These are phyloP conservation scores for Rhodotorula babjevae DNA, from an alignment of 768 basidiomycete species.

Conservation along the genomic window DNA sequence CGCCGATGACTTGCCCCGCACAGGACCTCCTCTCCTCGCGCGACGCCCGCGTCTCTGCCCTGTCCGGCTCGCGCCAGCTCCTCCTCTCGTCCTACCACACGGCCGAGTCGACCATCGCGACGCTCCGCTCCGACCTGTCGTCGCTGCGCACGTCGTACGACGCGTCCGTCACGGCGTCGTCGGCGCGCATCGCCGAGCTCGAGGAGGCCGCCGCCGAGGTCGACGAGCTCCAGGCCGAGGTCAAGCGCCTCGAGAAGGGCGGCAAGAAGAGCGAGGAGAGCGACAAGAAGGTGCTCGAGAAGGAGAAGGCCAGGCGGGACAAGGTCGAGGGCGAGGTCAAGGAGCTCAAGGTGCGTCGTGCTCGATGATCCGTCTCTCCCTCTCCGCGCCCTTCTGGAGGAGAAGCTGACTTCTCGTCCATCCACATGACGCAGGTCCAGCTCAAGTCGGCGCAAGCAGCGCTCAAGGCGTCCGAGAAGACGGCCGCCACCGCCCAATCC, in stretches of 20 bases:
- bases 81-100: slow-evolving; percentile 27
- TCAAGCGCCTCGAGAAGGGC: slow-evolving; percentile 3
- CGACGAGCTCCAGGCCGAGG: slow-evolving; percentile 2
- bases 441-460: slow-evolving; percentile 21
- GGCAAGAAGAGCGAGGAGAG: slow-evolving; percentile 10
- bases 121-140: slow-evolving; percentile 26
- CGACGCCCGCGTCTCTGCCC: background rate
- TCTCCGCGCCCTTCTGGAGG: background rate
- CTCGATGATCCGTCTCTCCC: background rate
- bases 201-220: background rate
- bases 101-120: slow-evolving; percentile 15
- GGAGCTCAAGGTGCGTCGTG: slow-evolving; percentile 31
- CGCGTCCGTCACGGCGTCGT: background rate
- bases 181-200: background rate
- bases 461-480: slow-evolving; percentile 17
- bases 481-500: slow-evolving; percentile 3
- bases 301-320: slow-evolving; percentile 9
- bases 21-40: slow-evolving; percentile 3
- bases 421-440: slow-evolving; percentile 1
- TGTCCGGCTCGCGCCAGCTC: slow-evolving; percentile 14
- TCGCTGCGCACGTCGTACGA: background rate
- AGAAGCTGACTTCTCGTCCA: background rate
- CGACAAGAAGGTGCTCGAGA: slow-evolving; percentile 9
- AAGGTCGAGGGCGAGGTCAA: slow-evolving; percentile 23
- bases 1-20: too few relatives aligned